Base-by-base conservation (phyloP, 768 basidiomycete species). In the Podaxis sp. region DNA sequence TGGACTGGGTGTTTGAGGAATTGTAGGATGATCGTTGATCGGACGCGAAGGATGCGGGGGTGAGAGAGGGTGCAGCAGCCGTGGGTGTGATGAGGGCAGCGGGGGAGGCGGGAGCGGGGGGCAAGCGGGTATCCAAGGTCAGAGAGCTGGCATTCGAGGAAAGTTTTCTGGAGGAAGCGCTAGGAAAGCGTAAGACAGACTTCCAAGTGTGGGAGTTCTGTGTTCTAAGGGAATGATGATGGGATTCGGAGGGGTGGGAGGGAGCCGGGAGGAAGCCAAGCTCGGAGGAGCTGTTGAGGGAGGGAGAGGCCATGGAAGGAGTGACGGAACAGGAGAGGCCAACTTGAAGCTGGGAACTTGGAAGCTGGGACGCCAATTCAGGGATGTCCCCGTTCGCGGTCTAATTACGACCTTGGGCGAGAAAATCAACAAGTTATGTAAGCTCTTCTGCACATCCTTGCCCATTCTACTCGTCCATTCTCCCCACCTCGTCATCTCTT, bases 11-110 rank as follows among this genome's bases (percentile, higher is more conserved):
- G 66, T 87, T 85, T 51, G 89, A 91, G 13, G 90, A 92, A 71
- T 88, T 91, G 76, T 85, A 90, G 11, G 92, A 93, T 36, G 84
- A 89, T 58, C 90, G 84, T 59, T 84, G 83, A 75, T 87, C 86
- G 33, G 84, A 84, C 38, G 77, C 72, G 53, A 80, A 77, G n/a
- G 86, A 84, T 20, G 78, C 77, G 8, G 86, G 87, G 4, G 84
- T 81, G 60, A 85, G 77, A 1, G 85, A 78, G 41, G 83, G 72
- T 58, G 79, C 82, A 13, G 83, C 73, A 22, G 80, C 78, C 52
- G 78, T 70, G 54, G 80, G 78, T n/a, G 78, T 78, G 69, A 69
- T 75, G 24, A 74, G 59, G 55, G 63, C 70, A 64, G 73, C 71
- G 60, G 70, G 76, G 58, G 70, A 75, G 37, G 72, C 61, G 26